A percentile compares a stretch with the other conserved stretches of the same genome.
Evolutionary conservation across 345 rosid species (phyloP).

Genomic region (Euphorbia peplus): DNA sequence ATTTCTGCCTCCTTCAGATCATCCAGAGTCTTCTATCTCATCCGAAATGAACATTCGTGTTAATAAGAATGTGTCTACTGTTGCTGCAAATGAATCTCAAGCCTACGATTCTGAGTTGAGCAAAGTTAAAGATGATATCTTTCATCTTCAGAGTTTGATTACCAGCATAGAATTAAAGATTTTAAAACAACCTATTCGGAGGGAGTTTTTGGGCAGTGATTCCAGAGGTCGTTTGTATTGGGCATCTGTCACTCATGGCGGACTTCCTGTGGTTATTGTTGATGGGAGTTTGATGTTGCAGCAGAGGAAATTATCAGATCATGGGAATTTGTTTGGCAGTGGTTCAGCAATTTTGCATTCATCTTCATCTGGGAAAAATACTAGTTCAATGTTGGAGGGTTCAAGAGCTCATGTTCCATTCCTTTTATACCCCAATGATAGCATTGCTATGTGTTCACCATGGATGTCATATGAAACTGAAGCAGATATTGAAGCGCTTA

Average conservation of each 20-base stretch:
- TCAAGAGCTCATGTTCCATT: constrained; percentile 59
- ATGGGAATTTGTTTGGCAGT: background rate
- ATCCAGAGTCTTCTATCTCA: constrained; percentile 25
- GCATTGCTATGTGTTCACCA: constrained; percentile 34
- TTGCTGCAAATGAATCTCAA: constrained; percentile 48
- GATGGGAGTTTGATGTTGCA: constrained; percentile 63
- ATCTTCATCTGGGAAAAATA: constrained; percentile 19
- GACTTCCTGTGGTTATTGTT: constrained; percentile 55
- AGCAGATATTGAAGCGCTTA: constrained; percentile 63
- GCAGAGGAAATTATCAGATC: constrained; percentile 29
- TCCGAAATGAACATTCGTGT: constrained; percentile 29
- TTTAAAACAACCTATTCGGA: constrained; percentile 56
- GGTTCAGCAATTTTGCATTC: constrained; percentile 19
- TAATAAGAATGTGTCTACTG: constrained; percentile 36
- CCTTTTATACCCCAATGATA: constrained; percentile 37
- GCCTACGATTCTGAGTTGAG: constrained; percentile 51
- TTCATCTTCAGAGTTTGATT: constrained; percentile 55
- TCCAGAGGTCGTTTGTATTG: constrained; percentile 77
- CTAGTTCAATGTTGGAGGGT: constrained; percentile 37
- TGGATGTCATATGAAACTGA: constrained; percentile 72
- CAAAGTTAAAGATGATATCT: constrained; percentile 50
- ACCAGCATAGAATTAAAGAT: constrained; percentile 57
- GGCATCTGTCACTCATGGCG: constrained; percentile 56
- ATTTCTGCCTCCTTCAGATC: constrained; percentile 21
- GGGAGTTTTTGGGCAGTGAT: constrained; percentile 87